These are phyloP conservation scores for Nakazawaea holstii DNA, from an alignment of 805 yeast genomes.

Conservation along the genomic window DNA sequence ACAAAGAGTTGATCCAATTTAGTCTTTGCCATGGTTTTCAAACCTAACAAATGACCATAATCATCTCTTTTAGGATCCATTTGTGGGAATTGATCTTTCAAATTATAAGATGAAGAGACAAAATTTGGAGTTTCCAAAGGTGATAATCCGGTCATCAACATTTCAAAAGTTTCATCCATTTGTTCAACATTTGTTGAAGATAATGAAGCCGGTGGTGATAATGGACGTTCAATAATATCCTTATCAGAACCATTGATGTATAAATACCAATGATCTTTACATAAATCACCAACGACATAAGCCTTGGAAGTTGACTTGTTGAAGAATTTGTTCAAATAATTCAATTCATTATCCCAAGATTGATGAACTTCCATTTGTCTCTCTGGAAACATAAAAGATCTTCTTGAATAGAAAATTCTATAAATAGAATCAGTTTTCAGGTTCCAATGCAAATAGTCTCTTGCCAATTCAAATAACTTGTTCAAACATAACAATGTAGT, in stretches of 20 bases:
- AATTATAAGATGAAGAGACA: constrained; percentile 20
- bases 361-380: constrained; percentile 76
- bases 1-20: constrained; percentile 56
- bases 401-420: constrained; percentile 82
- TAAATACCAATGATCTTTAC: constrained; percentile 87
- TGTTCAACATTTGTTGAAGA: constrained; percentile 2
- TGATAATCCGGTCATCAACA: constrained; percentile 83
- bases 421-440: constrained; percentile 31
- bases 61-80: constrained; percentile 52
- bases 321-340: constrained; percentile 62
- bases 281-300: constrained; percentile 75
- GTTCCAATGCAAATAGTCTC: constrained; percentile 35
- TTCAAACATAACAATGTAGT: constrained; percentile 78
- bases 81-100: constrained; percentile 26
- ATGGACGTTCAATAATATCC: constrained; percentile 2
- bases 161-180: constrained; percentile 67
- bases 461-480: constrained; percentile 50
- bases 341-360: constrained; percentile 80
- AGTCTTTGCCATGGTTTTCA: constrained; percentile 56
- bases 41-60: constrained; percentile 76
- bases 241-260: constrained; percentile 52
- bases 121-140: constrained; percentile 53
- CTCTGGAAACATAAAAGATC: constrained; percentile 89
- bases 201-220: constrained; percentile 5
- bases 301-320: constrained; percentile 50